Evolutionary conservation across 2,329 filamentous ascomycete species (phyloP), one percentile per base, ranked within the genome.

Genomic region (Nothophoma quercina): DNA sequence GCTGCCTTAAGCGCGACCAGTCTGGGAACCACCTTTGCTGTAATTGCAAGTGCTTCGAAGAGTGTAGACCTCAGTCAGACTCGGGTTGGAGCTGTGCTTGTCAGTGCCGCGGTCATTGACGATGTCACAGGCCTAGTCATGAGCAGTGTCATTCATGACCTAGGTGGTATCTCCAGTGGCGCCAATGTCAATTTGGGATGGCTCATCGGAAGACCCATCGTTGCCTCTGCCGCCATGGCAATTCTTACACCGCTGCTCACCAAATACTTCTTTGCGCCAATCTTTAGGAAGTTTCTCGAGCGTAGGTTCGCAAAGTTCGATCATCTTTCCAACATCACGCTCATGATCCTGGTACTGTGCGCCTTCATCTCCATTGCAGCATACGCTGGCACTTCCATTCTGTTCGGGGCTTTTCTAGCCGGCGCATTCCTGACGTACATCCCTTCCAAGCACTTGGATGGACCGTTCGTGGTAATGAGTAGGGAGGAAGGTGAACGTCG

Each of bases 81-180:
- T 1, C 69, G 74, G 22, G 72, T 79, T 1, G 77, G 78, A 15
- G 75, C 76, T 9, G 70, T 80, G 1, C 73, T 80, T 3, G 72
- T 79, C 39, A 78, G 77, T 58, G 78, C 78, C 0, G 78, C 78
- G 8, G 75, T 80, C 18, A 77, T 80, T 28, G 77, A 79, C 59
- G 78, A 80, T 60, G 76, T 79, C 1, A 72, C 75, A 1, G 78
- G 77, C 2, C 71, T 80, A 9, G 74, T 80, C 42, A 75, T 79
- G 60, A 75, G 75, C 23, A 64, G 62, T 23, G 70, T 68, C 13
- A 68, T 70, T 29, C 57, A 63, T 30, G 56, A 67, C 25, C 49
- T 70, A 1, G 66, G 66, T 9, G 38, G 38, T 2, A 41, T 67
- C 3, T 54, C 58, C 8, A 34, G 23, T 8, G 59, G 59, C 10